Percentiles rank a stretch among this genome's conserved stretches.
phyloP scores from a whole-genome alignment of 2,329 filamentous ascomycete genomes.

The Aspergillus clavatus region DNA sequence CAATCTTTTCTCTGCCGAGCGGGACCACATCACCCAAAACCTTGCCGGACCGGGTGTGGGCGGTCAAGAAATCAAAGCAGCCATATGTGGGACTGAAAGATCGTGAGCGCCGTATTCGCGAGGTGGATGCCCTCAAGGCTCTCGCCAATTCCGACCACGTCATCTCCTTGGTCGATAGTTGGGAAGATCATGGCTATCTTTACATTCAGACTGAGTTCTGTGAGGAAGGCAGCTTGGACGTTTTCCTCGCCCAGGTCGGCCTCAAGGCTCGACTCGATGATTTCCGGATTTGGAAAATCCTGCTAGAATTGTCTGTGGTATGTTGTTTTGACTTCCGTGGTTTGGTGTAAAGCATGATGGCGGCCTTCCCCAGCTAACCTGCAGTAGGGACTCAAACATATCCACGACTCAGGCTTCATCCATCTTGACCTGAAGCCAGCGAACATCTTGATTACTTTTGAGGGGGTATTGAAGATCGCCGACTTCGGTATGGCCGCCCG shows the following conservation, averaged over 20 bases:
- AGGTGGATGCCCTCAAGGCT: constrained; percentile 74
- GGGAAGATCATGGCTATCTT: constrained; percentile 78
- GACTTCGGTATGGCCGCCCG: constrained; percentile 68
- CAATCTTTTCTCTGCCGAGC: constrained; percentile 43
- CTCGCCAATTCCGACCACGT: constrained; percentile 79
- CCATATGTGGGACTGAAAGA: constrained; percentile 74
- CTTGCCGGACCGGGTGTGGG: constrained; percentile 63
- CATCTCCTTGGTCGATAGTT: constrained; percentile 75
- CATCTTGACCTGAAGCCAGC: constrained; percentile 64
- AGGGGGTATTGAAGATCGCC: constrained; percentile 61
- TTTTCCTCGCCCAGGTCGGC: constrained; percentile 78
- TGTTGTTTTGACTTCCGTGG: constrained; percentile 37
- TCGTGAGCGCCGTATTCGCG: constrained; percentile 75
- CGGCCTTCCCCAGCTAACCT: constrained; percentile 9
- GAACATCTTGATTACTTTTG: constrained; percentile 62
- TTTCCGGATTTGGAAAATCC: constrained; percentile 97
- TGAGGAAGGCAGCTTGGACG: constrained; percentile 84
- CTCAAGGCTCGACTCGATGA: constrained; percentile 85
- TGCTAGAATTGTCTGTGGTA: constrained; percentile 80
- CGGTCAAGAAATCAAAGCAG: constrained; percentile 88
- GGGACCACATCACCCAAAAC: constrained; percentile 51
- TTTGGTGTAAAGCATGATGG: neutral
- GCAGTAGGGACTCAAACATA: constrained; percentile 73
- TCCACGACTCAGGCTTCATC: constrained; percentile 81
- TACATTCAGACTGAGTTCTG: constrained; percentile 99